These are phyloP conservation scores for Haematococcus lacustris DNA, from an alignment of 139 green algal species.

Conservation along the genomic window DNA sequence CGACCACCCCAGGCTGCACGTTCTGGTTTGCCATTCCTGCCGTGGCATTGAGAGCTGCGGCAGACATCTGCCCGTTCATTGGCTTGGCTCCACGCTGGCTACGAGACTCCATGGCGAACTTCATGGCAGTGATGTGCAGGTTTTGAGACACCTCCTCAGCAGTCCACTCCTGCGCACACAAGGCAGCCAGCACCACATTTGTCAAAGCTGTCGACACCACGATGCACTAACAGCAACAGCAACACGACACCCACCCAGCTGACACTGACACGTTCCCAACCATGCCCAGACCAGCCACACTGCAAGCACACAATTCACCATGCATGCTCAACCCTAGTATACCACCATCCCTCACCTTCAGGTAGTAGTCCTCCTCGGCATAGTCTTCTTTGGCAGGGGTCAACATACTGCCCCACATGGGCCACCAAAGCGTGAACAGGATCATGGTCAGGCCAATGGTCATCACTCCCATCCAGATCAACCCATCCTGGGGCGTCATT, in stretches of 20 bases:
- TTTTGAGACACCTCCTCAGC: slow-evolving; percentile 7
- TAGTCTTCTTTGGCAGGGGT: slow-evolving; percentile 36
- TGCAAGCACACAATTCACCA: too few relatives aligned
- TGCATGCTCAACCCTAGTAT: too few relatives aligned
- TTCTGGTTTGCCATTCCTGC: too few relatives aligned
- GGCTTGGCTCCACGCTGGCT: slow-evolving; percentile 5
- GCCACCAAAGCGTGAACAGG: slow-evolving; percentile 76
- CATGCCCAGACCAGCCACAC: too few relatives aligned
- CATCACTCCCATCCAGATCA: slow-evolving; percentile 83
- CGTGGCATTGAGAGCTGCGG: too few relatives aligned
- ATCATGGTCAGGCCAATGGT: slow-evolving; percentile 64
- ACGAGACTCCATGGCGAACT: slow-evolving; percentile 10
- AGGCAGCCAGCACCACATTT: too few relatives aligned
- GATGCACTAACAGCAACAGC: too few relatives aligned
- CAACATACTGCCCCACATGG: slow-evolving; percentile 89
- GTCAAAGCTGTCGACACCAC: too few relatives aligned
- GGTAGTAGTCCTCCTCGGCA: slow-evolving; percentile 89
- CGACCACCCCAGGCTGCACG: too few relatives aligned
- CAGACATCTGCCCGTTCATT: too few relatives aligned
- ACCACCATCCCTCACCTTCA: slow-evolving; percentile 11
- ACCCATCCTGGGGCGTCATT: slow-evolving; percentile 60
- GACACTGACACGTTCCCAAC: too few relatives aligned
- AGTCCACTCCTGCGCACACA: slow-evolving; percentile 8
- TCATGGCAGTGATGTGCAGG: slow-evolving; percentile 1
- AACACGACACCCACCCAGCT: too few relatives aligned